Conservation (phyloP, 148 eudicot species). For the Persicaria maculosa region DNA sequence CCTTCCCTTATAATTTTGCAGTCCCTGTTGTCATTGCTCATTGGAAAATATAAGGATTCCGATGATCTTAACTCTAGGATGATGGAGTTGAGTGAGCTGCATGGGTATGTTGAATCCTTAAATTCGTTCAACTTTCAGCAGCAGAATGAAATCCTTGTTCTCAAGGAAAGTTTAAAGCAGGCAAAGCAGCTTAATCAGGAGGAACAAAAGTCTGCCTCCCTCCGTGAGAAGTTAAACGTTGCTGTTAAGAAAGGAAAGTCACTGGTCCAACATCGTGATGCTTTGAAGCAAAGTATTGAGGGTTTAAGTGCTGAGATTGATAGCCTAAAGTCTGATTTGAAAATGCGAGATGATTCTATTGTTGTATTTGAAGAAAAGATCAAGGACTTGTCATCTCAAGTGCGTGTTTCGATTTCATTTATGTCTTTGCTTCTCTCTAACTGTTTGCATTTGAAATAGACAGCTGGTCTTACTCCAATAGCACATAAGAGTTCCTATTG, state of each 20-base stretch:
- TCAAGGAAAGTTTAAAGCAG: conserved; percentile 57
- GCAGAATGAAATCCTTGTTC: conserved; percentile 52
- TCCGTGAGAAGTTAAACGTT: conserved; percentile 84
- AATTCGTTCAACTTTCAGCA: conserved; percentile 35
- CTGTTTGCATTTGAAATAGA: not conserved
- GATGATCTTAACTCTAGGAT: conserved; percentile 26
- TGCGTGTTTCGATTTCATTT: not conserved
- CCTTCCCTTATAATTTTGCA: conserved; percentile 34
- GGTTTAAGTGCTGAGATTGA: conserved; percentile 52
- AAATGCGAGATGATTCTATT: conserved; percentile 35
- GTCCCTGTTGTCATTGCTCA: conserved; percentile 43
- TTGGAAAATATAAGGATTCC: conserved; percentile 53
- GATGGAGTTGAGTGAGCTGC: conserved; percentile 42
- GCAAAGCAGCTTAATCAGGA: conserved; percentile 64
- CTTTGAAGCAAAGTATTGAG: conserved; percentile 67
- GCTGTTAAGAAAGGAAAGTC: conserved; percentile 94
- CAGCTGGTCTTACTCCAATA: not conserved
- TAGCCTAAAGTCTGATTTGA: conserved; percentile 50
- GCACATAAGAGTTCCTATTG: not conserved
- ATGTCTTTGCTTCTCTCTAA: not conserved
- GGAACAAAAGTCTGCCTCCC: conserved; percentile 80
- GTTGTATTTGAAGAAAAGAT: conserved; percentile 47
- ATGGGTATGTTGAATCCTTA: conserved; percentile 40
- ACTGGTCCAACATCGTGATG: conserved; percentile 82
- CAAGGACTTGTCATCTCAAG: conserved; percentile 34